phyloP scores from a whole-genome alignment of 1,139 yeast species.

The Chernovozyma sophiae-reginae region DNA sequence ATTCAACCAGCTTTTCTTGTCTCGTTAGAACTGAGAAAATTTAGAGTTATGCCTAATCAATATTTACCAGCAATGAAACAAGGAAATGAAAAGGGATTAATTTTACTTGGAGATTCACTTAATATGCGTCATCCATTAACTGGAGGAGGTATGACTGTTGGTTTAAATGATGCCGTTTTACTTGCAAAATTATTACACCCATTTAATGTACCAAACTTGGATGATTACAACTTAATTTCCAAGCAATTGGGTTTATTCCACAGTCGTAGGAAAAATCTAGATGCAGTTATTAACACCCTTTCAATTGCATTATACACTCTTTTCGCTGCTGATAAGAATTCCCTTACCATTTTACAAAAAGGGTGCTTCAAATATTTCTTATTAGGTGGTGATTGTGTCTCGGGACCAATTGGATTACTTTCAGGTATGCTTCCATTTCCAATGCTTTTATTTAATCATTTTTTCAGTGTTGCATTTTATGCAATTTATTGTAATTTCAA shows the following conservation, averaged over 20 bases:
- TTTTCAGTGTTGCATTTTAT: slow-evolving; percentile 86
- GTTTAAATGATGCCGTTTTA: slow-evolving; percentile 78
- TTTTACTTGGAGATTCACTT: slow-evolving; percentile 87
- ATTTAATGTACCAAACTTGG: slow-evolving; percentile 52
- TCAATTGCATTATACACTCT: slow-evolving; percentile 86
- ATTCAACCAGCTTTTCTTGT: slow-evolving; percentile 62
- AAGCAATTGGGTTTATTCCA: slow-evolving; percentile 65
- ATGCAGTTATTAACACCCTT: slow-evolving; percentile 82
- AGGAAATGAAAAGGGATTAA: slow-evolving; percentile 67
- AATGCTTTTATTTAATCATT: slow-evolving; percentile 70
- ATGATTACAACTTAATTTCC: slow-evolving; percentile 51
- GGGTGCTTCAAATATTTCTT: slow-evolving; percentile 89
- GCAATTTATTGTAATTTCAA: slow-evolving; percentile 67
- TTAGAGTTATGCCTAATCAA: slow-evolving; percentile 92
- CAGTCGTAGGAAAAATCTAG: slow-evolving; percentile 69
- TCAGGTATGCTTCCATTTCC: slow-evolving; percentile 82
- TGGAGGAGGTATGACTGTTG: slow-evolving; percentile 99
- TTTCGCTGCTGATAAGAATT: slow-evolving; percentile 77
- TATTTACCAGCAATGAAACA: slow-evolving; percentile 71
- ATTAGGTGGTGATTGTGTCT: slow-evolving; percentile 77
- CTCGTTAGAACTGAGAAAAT: slow-evolving; percentile 41
- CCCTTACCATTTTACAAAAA: slow-evolving; percentile 65
- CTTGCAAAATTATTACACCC: slow-evolving; percentile 60
- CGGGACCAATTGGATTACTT: slow-evolving; percentile 77
- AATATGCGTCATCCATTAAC: slow-evolving; percentile 98